Evolutionary conservation across 164 flowering plant genomes (phyloP), one percentile per base, ranked within the genome.

Genomic region (Sextonia rubra): DNA sequence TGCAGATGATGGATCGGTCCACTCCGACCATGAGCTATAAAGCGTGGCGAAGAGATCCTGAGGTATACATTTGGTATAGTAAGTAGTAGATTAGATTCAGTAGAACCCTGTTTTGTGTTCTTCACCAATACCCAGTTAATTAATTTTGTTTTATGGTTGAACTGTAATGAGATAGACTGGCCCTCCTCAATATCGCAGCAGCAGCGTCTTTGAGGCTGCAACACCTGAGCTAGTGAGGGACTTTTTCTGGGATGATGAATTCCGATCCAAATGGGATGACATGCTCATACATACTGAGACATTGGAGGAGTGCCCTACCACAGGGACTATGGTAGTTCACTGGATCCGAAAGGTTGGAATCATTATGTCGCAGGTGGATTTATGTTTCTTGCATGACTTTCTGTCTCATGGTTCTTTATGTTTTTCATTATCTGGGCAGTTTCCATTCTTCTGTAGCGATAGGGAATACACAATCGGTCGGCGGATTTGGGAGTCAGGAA

Each of bases 161-260:
- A 60, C 47, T 11, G 12, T 47, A 32, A 23, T 30, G 26, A 47
- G 61, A 74, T 90, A 90, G 96, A 73, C 68, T 69, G 96, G 93
- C 47, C 93, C 93, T 72, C 86, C 92, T 0, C 90, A 89, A 66
- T 91, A 89, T 68, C 87, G 92, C 29, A 88, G 82, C 71, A 76
- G 88, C 55, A 87, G 89, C 7, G 82, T 89, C 2, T 91, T 78
- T 76, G 92, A 91, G 75, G 83, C 88, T 82, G 88, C 84, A 3
- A 79, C 87, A 3, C 89, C 96, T 4, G 92, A 91, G 77, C 22
- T 87, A 67, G 78, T 87, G 60, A 87, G 90, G 76, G 92, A 91
- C 73, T 91, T 91, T 74, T 89, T 89, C 69, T 91, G 96, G 93
- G 96, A 91, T 71, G 93, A 91, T 75, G 84, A 80, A 25, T 91